Percentiles rank a stretch among this genome's conserved stretches.
Conservation (phyloP, 2,329 filamentous ascomycete species). For the Penicillium sp. region DNA sequence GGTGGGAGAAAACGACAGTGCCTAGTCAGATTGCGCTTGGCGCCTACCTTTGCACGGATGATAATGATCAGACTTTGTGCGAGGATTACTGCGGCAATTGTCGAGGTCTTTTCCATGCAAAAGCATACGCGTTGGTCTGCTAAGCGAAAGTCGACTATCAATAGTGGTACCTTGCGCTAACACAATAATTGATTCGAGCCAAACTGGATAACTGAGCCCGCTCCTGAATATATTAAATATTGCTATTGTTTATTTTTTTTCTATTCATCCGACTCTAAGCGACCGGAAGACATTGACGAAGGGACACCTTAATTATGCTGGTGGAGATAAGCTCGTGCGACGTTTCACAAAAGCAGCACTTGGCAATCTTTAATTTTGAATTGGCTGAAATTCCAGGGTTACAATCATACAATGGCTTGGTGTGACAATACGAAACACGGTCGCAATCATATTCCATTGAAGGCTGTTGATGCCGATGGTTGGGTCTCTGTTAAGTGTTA, state of each 20-base stretch:
- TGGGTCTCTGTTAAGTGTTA: slow-evolving; percentile 1
- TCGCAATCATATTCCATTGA: slow-evolving; percentile 21
- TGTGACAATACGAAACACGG: slow-evolving; percentile 25
- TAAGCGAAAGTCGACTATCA: not conserved
- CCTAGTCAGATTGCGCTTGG: slow-evolving; percentile 6
- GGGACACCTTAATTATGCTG: slow-evolving; percentile 37
- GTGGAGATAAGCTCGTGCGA: slow-evolving; percentile 43
- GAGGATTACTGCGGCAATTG: not conserved
- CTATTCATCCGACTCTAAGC: slow-evolving; percentile 8
- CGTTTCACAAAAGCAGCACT: slow-evolving; percentile 36
- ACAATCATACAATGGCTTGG: slow-evolving; percentile 29
- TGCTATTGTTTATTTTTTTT: not conserved
- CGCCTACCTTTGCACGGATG: not conserved
- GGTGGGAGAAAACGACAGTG: slow-evolving; percentile 6
- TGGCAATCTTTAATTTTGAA: slow-evolving; percentile 34
- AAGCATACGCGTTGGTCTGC: not conserved
- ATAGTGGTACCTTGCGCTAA: not conserved
- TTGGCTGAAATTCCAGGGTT: slow-evolving; percentile 26
- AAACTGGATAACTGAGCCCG: not conserved
- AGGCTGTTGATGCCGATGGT: slow-evolving; percentile 15
- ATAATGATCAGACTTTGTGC: not conserved
- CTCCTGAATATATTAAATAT: slow-evolving; percentile 7
- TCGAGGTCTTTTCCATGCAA: not conserved
- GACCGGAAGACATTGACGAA: slow-evolving; percentile 3
- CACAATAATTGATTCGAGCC: not conserved